A percentile compares a stretch with the other conserved stretches of the same genome.
phyloP scores from a whole-genome alignment of 2,329 filamentous ascomycete species.

The Alternaria angustiovoidea region DNA sequence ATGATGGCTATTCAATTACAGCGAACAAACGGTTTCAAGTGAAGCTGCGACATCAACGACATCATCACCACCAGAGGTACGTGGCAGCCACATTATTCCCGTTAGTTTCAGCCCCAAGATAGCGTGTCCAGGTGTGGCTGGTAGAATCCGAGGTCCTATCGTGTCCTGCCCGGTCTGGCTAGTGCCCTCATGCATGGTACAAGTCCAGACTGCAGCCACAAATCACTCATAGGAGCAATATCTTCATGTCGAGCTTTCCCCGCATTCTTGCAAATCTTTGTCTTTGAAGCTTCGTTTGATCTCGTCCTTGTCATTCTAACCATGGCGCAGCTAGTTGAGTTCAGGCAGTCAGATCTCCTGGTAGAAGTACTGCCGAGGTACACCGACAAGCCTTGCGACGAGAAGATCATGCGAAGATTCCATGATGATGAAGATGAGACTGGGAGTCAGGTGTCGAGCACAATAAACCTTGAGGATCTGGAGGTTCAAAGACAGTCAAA shows the following conservation, averaged over 20 bases:
- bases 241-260: neutral
- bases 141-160: neutral
- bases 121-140: neutral
- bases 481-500: conserved; percentile 16
- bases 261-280: neutral
- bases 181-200: neutral
- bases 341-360: conserved; percentile 7
- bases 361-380: conserved; percentile 13
- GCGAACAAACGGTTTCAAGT: neutral
- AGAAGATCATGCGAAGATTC: conserved; percentile 4
- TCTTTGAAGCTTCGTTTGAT: neutral
- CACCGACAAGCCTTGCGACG: neutral
- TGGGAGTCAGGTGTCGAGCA: conserved; percentile 17
- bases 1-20: neutral
- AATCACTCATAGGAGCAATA: neutral
- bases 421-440: conserved; percentile 21
- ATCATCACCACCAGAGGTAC: neutral
- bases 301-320: neutral
- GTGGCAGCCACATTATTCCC: neutral
- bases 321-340: conserved; percentile 7
- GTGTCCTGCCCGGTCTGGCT: neutral
- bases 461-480: conserved; percentile 9
- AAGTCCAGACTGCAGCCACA: neutral
- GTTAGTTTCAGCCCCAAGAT: neutral
- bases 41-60: neutral